A percentile compares a stretch with the other conserved stretches of the same genome.
These are phyloP conservation scores for Zea luxurians DNA, from an alignment of 176 grass and related monocot species.

Conservation along the genomic window DNA sequence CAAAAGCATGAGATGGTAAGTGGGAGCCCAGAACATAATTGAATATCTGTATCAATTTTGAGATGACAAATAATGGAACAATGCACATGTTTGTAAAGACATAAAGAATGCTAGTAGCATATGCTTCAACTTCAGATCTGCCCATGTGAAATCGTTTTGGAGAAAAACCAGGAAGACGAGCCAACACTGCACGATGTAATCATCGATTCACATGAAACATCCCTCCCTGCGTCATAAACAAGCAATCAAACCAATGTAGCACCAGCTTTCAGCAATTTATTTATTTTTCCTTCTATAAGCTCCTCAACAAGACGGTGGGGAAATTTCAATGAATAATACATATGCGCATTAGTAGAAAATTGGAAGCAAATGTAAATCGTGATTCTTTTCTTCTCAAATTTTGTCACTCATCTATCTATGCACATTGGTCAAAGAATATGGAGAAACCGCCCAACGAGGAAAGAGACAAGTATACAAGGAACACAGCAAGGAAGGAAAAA, in stretches of 20 bases:
- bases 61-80: too few relatives aligned
- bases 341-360: background rate
- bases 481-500: background rate
- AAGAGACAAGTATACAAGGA: background rate
- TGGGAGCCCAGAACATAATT: too few relatives aligned
- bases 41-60: too few relatives aligned
- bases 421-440: constrained; percentile 51
- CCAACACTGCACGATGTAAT: constrained; percentile 23
- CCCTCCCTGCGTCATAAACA: too few relatives aligned
- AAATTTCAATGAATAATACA: background rate
- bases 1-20: too few relatives aligned
- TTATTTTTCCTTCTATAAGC: background rate
- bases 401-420: constrained; percentile 38
- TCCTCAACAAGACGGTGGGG: too few relatives aligned
- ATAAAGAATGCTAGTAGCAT: too few relatives aligned
- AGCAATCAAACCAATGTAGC: too few relatives aligned
- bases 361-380: background rate
- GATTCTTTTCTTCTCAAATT: background rate
- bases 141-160: background rate
- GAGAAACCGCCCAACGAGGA: background rate
- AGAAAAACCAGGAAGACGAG: constrained; percentile 22
- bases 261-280: background rate
- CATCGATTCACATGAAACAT: background rate
- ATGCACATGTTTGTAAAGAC: too few relatives aligned
- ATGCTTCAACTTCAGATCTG: background rate